Conservation (phyloP, 163 green algal species). For the Chlorella variabilis region DNA sequence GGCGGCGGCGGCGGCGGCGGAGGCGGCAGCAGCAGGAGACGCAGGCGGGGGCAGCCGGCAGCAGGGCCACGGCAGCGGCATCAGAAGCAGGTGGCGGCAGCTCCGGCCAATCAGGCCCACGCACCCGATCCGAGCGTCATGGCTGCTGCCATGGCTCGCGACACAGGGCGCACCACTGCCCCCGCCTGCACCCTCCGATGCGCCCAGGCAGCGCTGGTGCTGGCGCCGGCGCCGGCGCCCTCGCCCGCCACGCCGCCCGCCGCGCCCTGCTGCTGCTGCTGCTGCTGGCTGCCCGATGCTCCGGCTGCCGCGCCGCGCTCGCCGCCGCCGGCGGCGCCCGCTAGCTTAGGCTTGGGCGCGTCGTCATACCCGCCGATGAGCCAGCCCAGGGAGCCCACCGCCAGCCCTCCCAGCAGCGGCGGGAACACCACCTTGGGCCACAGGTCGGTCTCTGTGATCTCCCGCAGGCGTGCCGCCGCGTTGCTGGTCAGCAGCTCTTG, state of each 20-base stretch:
- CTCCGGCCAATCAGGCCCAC: too few species aligned
- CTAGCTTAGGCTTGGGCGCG: not conserved
- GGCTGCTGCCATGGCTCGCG: constrained; percentile 20
- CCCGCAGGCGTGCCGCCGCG: not conserved
- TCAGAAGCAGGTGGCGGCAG: too few species aligned
- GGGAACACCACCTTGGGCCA: constrained; percentile 51
- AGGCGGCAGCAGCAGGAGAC: not conserved
- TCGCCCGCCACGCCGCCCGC: not conserved
- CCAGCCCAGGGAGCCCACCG: constrained; percentile 35
- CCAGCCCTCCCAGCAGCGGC: constrained; percentile 44
- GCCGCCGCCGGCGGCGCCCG: not conserved
- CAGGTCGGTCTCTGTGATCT: constrained; percentile 34
- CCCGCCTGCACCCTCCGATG: not conserved
- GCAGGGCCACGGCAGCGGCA: too few species aligned
- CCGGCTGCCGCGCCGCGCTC: not conserved
- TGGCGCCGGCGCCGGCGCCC: not conserved
- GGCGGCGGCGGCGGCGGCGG: not conserved
- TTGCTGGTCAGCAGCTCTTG: constrained; percentile 39
- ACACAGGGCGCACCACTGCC: constrained; percentile 22
- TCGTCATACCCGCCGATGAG: constrained; percentile 34
- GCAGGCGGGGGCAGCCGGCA: too few species aligned
- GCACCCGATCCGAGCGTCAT: constrained; percentile 41
- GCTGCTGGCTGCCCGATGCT: not conserved
- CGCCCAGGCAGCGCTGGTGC: not conserved
- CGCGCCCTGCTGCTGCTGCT: not conserved